Evolutionary conservation across 139 green algal species (phyloP).

Genomic region (Coelastrella sp.): DNA sequence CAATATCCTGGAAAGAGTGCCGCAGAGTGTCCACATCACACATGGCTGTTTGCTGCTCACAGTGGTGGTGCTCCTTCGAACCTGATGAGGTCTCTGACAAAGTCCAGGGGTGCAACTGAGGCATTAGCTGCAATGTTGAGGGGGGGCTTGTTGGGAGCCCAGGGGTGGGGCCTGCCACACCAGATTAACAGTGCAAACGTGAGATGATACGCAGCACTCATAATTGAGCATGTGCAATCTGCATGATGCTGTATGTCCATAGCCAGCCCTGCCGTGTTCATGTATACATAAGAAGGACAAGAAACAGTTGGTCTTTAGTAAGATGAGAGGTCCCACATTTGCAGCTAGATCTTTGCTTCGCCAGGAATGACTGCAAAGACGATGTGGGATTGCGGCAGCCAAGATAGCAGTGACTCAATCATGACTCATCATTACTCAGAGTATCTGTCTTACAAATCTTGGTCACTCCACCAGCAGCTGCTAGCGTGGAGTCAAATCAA

Average conservation of each 20-base stretch:
- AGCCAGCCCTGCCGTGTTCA: neutral
- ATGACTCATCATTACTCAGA: too few species aligned
- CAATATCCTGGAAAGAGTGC: too few species aligned
- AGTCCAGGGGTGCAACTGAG: conserved; percentile 3
- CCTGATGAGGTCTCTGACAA: conserved; percentile 21
- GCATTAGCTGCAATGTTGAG: conserved; percentile 37
- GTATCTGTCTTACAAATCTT: too few species aligned
- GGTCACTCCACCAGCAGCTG: neutral
- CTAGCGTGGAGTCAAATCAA: neutral
- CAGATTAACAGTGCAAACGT: neutral
- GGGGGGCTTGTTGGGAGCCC: conserved; percentile 37
- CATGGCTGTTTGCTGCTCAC: neutral
- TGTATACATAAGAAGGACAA: too few species aligned
- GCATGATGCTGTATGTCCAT: neutral
- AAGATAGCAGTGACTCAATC: too few species aligned
- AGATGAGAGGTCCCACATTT: too few species aligned
- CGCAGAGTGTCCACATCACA: too few species aligned
- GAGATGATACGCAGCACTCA: neutral
- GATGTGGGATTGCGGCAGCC: too few species aligned
- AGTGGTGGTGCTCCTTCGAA: conserved; percentile 29
- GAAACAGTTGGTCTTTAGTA: too few species aligned
- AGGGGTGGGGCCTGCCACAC: conserved; percentile 28
- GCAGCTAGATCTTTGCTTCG: too few species aligned
- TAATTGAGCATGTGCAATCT: neutral
- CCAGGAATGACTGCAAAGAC: too few species aligned